Evolutionary conservation across 2,329 filamentous ascomycete genomes (phyloP), one percentile per base, ranked within the genome.

Genomic region (Tricladium varicosporioides): DNA sequence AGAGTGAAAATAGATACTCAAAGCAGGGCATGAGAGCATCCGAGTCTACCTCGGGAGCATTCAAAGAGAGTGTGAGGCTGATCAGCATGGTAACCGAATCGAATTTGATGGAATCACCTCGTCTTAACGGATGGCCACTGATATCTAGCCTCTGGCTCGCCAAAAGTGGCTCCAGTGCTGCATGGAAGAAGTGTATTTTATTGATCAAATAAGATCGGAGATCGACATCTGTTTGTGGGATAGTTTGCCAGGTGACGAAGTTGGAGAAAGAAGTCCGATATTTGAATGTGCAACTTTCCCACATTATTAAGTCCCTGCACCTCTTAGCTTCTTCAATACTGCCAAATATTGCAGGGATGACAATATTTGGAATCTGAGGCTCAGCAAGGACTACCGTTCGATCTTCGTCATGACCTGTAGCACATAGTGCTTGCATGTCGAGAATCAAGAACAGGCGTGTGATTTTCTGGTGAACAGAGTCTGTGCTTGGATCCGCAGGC

Each of bases 341-440:
- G 2, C 15, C 57, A 60, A 77, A 71, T 1, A 73, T 75, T n/a
- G 79, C 69, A 8, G 76, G 77, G 58, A 85, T 79, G 19, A n/a
- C 40, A 8, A 84, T 80, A 51, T 78, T 82, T 0, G 81, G 81
- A 18, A 81, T 75, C 1, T 81, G 81, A 55, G 84, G 84, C 64
- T 85, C 81, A 62, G 85, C 84, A 42, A 81, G 81, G 79, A 85
- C 80, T 64, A 85, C 82, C 61, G 85, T 85, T 0, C 82, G 84
- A 63, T 85, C 85, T 46, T 83, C 83, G 66, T 85, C 53, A 36
- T 59, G 51, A 9, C 65, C 63, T 42, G 60, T 61, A 13, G 57
- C 48, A 13, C 43, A 58, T 8, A 63, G 44, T 5, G 60, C 59
- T 50, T 64, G 82, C 44, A 85, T 82, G 5, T 82, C 82, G 1